phyloP scores from a whole-genome alignment of 257 asterid species.

The Jaltomata sinuosa region DNA sequence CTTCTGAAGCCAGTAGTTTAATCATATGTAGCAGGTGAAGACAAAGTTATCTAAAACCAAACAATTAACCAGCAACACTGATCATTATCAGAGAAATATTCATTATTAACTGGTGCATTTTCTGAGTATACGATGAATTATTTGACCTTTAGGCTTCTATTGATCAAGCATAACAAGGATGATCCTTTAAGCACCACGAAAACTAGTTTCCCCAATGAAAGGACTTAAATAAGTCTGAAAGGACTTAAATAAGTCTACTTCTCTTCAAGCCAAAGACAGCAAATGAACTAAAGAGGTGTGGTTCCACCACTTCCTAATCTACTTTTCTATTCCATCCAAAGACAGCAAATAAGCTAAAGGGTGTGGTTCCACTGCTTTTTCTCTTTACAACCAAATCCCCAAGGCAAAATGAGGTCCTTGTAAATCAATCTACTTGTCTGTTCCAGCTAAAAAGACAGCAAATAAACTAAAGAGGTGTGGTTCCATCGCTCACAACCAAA shows the following conservation, averaged over 20 bases:
- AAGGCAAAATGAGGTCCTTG: neutral
- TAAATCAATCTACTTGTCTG: neutral
- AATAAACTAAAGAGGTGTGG: neutral
- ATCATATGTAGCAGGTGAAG: neutral
- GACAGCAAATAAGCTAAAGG: neutral
- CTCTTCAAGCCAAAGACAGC: neutral
- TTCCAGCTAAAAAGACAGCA: neutral
- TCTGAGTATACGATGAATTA: neutral
- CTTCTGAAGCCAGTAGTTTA: neutral
- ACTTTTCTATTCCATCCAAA: neutral
- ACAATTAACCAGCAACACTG: neutral
- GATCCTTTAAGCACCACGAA: no score
- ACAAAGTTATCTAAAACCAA: neutral
- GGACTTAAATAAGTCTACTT: neutral
- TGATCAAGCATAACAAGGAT: neutral
- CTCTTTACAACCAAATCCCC: neutral
- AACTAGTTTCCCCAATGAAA: neutral
- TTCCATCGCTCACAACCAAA: neutral
- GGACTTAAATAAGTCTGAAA: no score
- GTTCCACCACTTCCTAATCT: neutral
- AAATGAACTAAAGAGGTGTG: neutral
- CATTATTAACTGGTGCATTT: neutral
- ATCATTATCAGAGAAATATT: neutral
- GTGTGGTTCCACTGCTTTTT: neutral
- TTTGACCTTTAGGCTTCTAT: neutral